These are phyloP conservation scores for Thuidium tamariscinum DNA, from an alignment of 225 moss, liverwort and hornwort species.

Conservation along the genomic window DNA sequence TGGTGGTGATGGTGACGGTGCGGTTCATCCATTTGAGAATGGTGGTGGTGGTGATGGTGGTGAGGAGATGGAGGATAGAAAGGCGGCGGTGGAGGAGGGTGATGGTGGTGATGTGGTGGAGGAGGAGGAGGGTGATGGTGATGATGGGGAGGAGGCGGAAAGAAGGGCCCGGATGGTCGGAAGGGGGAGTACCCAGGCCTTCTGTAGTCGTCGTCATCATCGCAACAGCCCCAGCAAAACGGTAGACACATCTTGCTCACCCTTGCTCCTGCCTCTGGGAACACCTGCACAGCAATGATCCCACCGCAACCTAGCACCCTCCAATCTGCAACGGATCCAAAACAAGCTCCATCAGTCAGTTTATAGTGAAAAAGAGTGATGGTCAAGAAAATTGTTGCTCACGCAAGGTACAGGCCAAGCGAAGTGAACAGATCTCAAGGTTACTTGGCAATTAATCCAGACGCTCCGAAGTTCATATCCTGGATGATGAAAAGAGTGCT, in stretches of 20 bases:
- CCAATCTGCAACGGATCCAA: not conserved
- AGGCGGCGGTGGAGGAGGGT: not conserved
- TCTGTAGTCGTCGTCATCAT: slow-evolving; percentile 3
- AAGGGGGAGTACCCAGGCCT: slow-evolving; percentile 10
- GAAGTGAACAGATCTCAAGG: not conserved
- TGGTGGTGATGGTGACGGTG: too few relatives aligned
- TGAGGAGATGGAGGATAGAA: slow-evolving; percentile 3
- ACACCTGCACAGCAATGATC: not conserved
- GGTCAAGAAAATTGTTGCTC: not conserved
- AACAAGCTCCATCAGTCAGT: not conserved
- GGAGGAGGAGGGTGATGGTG: slow-evolving; percentile 1
- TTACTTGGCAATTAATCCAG: not conserved
- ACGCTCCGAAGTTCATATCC: not conserved
- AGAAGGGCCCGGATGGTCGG: slow-evolving; percentile 5
- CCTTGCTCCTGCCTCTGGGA: not conserved
- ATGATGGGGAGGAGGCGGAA: slow-evolving; percentile 7
- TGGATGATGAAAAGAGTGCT: not conserved
- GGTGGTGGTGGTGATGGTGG: slow-evolving; percentile 9
- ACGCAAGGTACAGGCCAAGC: not conserved
- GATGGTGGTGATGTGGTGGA: slow-evolving; percentile 6
- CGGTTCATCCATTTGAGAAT: not conserved
- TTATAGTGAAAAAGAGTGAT: not conserved
- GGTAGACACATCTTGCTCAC: slow-evolving; percentile 36
- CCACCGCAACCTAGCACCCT: not conserved
- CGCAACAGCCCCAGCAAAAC: slow-evolving; percentile 10